Evolutionary conservation across 1,139 yeast species (phyloP).

Genomic region (Pichia terricola): DNA sequence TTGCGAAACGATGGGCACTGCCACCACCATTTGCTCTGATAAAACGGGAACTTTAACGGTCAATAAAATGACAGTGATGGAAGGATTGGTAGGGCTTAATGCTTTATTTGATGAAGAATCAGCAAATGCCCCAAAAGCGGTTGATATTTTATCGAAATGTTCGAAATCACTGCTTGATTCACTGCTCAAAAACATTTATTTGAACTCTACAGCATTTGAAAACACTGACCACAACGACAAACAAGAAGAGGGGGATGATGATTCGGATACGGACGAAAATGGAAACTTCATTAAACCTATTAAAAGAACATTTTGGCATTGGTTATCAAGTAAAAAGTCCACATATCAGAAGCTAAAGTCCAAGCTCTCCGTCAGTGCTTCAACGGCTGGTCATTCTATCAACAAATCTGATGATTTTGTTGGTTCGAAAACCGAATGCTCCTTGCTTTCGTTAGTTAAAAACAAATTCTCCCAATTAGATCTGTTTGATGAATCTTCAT

Average conservation of each 20-base stretch:
- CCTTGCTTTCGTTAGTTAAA: conserved; percentile 63
- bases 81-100: conserved; percentile 50
- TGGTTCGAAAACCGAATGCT: conserved; percentile 94
- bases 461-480: conserved; percentile 42
- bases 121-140: conserved; percentile 2
- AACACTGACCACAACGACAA: conserved; percentile 31
- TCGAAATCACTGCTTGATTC: conserved; percentile 9
- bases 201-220: conserved; percentile 88
- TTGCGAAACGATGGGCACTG: conserved; percentile 99
- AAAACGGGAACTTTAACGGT: conserved; percentile 96
- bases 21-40: conserved; percentile 94
- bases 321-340: not conserved
- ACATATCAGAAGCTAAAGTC: not conserved
- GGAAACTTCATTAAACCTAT: not conserved
- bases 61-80: conserved; percentile 82
- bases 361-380: too few species aligned
- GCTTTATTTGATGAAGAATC: conserved; percentile 33
- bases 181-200: conserved; percentile 51
- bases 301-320: conserved; percentile 4
- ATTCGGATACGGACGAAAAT: not conserved
- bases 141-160: conserved; percentile 1
- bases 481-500: conserved; percentile 27
- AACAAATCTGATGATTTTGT: conserved; percentile 31
- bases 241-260: conserved; percentile 13
- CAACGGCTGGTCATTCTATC: too few species aligned